phyloP scores from a whole-genome alignment of 345 rosid genomes.

The Populus nigra region DNA sequence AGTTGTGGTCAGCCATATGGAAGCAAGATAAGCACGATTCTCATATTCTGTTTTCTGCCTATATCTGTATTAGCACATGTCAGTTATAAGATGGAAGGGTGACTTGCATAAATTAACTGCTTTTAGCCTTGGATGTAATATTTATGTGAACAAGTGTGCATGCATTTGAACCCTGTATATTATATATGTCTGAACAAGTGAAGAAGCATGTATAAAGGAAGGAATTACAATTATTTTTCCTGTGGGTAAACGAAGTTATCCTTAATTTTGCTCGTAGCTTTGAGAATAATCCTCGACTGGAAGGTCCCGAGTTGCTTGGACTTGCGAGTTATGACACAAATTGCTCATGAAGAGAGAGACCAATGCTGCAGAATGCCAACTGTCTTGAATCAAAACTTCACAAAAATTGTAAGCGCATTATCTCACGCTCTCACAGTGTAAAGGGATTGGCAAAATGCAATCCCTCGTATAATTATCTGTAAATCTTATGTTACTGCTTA shows the following conservation, averaged over 20 bases:
- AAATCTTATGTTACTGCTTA: conserved; percentile 19
- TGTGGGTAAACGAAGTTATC: background rate
- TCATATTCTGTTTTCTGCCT: background rate
- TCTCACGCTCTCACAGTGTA: conserved; percentile 25
- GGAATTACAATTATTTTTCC: background rate
- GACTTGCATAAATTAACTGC: background rate
- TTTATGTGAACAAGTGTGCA: background rate
- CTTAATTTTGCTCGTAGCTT: conserved; percentile 45
- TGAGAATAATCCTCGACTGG: conserved; percentile 82
- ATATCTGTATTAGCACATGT: background rate
- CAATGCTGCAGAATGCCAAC: background rate
- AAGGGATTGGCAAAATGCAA: conserved; percentile 21
- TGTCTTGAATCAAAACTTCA: conserved; percentile 6
- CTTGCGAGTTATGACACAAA: conserved; percentile 86
- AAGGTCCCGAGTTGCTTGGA: conserved; percentile 91
- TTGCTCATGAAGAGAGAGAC: conserved; percentile 48
- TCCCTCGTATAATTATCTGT: conserved; percentile 30
- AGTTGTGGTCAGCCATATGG: background rate
- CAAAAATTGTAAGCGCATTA: conserved; percentile 16
- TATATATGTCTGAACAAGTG: background rate
- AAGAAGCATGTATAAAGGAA: background rate
- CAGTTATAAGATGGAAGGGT: background rate
- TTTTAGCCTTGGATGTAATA: background rate
- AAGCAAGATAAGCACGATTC: background rate
- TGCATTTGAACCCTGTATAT: background rate